Percentiles rank a stretch among this genome's conserved stretches.
These are phyloP conservation scores for Petunia secreta DNA, from an alignment of 257 asterid species.

Conservation along the genomic window DNA sequence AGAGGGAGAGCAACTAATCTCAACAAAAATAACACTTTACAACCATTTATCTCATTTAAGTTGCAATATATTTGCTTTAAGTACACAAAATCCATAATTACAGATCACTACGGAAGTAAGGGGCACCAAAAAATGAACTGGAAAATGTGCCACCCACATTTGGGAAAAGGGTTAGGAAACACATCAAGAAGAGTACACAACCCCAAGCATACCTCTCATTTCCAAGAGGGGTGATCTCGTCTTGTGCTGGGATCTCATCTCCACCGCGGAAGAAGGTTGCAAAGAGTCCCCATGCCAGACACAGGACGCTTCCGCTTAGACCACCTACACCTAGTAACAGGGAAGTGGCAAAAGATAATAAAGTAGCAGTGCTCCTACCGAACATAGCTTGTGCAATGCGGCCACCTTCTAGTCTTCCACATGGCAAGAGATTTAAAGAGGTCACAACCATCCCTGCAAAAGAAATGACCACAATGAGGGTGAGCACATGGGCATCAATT, in stretches of 20 bases:
- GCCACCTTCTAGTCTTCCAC: constrained; percentile 94
- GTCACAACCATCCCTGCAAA: constrained; percentile 88
- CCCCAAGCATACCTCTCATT: constrained; percentile 86
- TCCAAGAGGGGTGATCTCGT: constrained; percentile 84
- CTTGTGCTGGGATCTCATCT: constrained; percentile 86
- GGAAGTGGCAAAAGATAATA: constrained; percentile 68
- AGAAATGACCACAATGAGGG: neutral
- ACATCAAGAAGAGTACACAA: constrained; percentile 71
- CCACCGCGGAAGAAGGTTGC: constrained; percentile 92
- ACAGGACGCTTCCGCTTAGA: constrained; percentile 80
- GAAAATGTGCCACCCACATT: constrained; percentile 87
- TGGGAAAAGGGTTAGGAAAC: constrained; percentile 90
- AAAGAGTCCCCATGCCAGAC: constrained; percentile 87
- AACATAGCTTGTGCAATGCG: constrained; percentile 89
- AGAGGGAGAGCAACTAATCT: neutral
- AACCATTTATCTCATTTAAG: too few relatives aligned
- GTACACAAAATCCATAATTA: constrained; percentile 26
- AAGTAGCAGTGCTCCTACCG: constrained; percentile 62
- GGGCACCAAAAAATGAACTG: constrained; percentile 69
- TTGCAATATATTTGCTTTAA: neutral
- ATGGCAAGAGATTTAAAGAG: constrained; percentile 80
- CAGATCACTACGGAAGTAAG: constrained; percentile 70
- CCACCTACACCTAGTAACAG: constrained; percentile 80
- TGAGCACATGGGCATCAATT: too few relatives aligned
- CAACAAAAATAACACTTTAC: neutral